Base-by-base conservation (phyloP, 2,329 filamentous ascomycete genomes). In the Lachnellula subtilissima region DNA sequence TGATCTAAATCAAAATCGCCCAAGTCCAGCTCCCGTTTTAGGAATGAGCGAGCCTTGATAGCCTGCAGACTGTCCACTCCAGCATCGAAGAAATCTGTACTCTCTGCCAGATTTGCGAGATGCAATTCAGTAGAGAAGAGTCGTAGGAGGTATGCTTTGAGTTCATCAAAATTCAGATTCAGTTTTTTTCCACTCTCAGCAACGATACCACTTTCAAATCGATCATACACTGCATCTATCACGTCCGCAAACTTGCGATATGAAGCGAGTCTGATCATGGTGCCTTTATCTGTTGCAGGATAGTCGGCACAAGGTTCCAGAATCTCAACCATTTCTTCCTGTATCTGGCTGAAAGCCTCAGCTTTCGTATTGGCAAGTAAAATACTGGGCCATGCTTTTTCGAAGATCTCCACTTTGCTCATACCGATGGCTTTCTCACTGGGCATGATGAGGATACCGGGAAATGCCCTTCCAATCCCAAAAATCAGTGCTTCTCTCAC, bases 21-120 rank as follows among this genome's bases (percentile, higher is more conserved):
- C 1, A 81, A 62, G 17, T 82, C 74, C 2, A 86, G 64, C 0
- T 76, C 71, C 11, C 75, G 74, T 53, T 80, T 69, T 23, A 87
- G 76, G 2, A 72, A 68, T 14, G 74, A 73, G 58, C 82, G 76
- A 52, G 82, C 75, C 50, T 76, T 75, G 22, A 83, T 81, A 0
- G 80, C 77, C 56, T 83, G 78, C 17, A 86, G 67, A 36, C 77
- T 81, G 66, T 86, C 83, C 2, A 85, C 72, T 0, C 83, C 82
- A 0, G 76, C 69, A 0, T 73, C 69, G 61, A 85, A 86, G 61
- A 86, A 80, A 63, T 86, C 83, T 54, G 73, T 71, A 17, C 8
- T 17, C 8, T 40, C 37, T 28, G 52, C 36, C 46, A 70, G 55
- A 52, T 61, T n/a, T 8, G 46, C 5, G 2, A 59, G 48, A n/a